Evolutionary conservation across 163 green algal genomes (phyloP).

Genomic region (Volvox carteri): DNA sequence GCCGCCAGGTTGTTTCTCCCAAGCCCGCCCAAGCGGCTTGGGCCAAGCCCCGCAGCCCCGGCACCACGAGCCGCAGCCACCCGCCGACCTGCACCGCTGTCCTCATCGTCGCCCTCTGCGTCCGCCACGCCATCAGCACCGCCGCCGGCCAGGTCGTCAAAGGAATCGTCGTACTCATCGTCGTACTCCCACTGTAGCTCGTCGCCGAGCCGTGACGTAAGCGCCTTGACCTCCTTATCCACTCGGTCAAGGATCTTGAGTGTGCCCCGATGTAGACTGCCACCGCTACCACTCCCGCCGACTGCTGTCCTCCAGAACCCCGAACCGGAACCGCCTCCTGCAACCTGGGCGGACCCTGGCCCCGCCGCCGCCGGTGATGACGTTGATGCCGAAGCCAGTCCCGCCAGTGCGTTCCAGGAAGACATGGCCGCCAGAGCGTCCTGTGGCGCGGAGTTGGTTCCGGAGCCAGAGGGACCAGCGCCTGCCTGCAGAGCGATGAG

Average conservation of each 20-base stretch:
- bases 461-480: conserved; percentile 1
- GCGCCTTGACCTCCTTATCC: conserved; percentile 48
- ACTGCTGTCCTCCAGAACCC: conserved; percentile 13
- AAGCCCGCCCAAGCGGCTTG: conserved; percentile 9
- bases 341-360: background rate
- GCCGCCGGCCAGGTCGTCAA: conserved; percentile 75
- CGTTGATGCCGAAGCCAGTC: background rate
- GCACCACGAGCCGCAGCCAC: background rate
- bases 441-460: background rate
- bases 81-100: background rate
- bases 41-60: background rate
- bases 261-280: conserved; percentile 59
- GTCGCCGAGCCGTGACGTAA: conserved; percentile 52
- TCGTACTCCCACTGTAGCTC: conserved; percentile 83
- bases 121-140: conserved; percentile 71
- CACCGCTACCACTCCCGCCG: conserved; percentile 20
- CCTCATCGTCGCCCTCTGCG: conserved; percentile 69
- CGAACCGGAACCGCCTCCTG: background rate
- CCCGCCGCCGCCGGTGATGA: background rate
- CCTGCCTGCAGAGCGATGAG: background rate
- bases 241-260: conserved; percentile 59
- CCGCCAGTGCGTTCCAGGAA: conserved; percentile 35
- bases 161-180: conserved; percentile 88
- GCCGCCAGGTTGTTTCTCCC: background rate
- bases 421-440: conserved; percentile 29